Evolutionary conservation across 2,329 filamentous ascomycete species (phyloP).

Genomic region (Botrytis deweyae): DNA sequence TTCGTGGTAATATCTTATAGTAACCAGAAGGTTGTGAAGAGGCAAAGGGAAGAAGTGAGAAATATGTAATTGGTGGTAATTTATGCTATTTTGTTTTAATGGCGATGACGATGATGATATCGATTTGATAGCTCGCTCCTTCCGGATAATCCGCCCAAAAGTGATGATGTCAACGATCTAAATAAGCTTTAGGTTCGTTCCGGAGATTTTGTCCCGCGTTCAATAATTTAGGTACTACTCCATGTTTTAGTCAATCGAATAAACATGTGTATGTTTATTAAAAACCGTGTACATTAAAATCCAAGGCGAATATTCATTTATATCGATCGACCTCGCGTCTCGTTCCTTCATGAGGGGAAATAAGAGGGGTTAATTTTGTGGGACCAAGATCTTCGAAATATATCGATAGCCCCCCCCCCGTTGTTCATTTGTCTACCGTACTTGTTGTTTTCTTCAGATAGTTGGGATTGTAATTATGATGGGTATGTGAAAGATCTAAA

Average conservation of each 20-base stretch:
- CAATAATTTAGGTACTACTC: neutral
- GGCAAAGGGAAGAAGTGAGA: neutral
- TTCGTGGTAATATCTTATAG: neutral
- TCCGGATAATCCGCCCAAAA: neutral
- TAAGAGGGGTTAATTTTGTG: neutral
- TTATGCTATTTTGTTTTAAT: neutral
- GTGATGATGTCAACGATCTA: slow-evolving; percentile 8
- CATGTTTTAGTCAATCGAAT: neutral
- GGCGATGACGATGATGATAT: neutral
- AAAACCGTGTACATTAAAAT: neutral
- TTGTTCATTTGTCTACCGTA: neutral
- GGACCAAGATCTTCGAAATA: neutral
- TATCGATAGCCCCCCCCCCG: neutral
- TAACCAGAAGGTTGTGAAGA: too few species aligned
- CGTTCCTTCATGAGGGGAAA: neutral
- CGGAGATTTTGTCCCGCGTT: neutral
- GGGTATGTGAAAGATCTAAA: neutral
- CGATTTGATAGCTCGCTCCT: neutral
- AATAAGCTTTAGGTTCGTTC: neutral
- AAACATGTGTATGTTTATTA: neutral
- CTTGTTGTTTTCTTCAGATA: neutral
- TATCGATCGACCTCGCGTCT: slow-evolving; percentile 1
- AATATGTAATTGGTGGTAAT: neutral
- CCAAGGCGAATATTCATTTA: neutral
- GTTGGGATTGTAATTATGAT: neutral